Percentiles rank a stretch among this genome's conserved stretches.
Evolutionary conservation across 768 basidiomycete genomes (phyloP).

Genomic region (Kwoniella bestiolae): DNA sequence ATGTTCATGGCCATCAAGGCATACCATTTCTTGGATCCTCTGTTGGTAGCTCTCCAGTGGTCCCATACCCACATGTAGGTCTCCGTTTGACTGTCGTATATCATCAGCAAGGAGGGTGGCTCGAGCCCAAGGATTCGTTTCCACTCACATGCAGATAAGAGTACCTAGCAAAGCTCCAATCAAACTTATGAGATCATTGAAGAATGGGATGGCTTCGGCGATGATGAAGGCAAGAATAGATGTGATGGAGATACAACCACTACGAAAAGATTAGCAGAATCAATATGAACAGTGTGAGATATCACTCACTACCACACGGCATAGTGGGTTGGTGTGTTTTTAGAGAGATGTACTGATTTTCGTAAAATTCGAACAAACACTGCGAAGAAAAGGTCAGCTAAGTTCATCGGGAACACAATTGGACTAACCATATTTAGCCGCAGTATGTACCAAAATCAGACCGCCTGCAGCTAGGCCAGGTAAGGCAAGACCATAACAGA

Average conservation of each 20-base stretch:
- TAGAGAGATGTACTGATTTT: slow-evolving; percentile 33
- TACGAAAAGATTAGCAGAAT: slow-evolving; percentile 12
- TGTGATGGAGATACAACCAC: slow-evolving; percentile 36
- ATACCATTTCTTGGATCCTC: slow-evolving; percentile 9
- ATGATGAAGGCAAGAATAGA: slow-evolving; percentile 42
- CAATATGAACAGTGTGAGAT: background rate
- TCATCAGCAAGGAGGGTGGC: background rate
- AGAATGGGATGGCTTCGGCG: slow-evolving; percentile 52
- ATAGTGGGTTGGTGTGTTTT: slow-evolving; percentile 39
- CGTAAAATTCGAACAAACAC: slow-evolving; percentile 48
- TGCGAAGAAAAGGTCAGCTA: background rate
- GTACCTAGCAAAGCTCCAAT: slow-evolving; percentile 47
- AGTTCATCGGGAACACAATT: too few species aligned
- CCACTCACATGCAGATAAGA: slow-evolving; percentile 42
- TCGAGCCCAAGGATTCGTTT: background rate
- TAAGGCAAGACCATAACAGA: slow-evolving; percentile 45
- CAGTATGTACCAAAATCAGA: slow-evolving; percentile 35
- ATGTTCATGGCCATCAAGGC: slow-evolving; percentile 9
- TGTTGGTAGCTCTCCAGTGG: slow-evolving; percentile 18
- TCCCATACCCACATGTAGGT: slow-evolving; percentile 53
- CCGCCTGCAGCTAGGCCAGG: slow-evolving; percentile 39
- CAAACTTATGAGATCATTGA: slow-evolving; percentile 42
- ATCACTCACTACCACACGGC: slow-evolving; percentile 42
- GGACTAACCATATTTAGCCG: slow-evolving; percentile 8
- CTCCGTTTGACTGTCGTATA: slow-evolving; percentile 27